Base-by-base conservation (phyloP, 768 basidiomycete genomes). In the Dendrothele bispora region DNA sequence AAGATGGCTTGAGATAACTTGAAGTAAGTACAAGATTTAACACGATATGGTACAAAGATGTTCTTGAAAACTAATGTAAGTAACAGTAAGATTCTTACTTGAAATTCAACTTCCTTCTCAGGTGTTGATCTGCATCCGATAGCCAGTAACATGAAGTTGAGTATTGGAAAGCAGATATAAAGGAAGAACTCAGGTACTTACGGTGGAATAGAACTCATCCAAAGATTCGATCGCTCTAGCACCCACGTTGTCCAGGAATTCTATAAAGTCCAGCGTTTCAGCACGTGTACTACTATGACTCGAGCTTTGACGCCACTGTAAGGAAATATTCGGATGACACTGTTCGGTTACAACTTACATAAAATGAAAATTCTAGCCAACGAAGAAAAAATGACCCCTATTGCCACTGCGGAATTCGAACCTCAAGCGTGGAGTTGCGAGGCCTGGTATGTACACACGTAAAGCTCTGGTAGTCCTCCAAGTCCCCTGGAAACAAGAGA, bases 171-270 rank as follows among this genome's bases (percentile, higher is more conserved):
- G n/a, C n/a, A 42, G 24, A 15, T 10, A 11, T 7, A 43, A 30
- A n/a, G n/a, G 14, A 14, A 18, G n/a, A 21, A 17, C 8, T 17
- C n/a, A 28, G n/a, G 26, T 43, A 37, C 21, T 15, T n/a, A 39
- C 7, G n/a, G 32, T 17, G 18, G 39, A 17, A 42, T n/a, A 39
- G 30, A 50, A 21, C 20, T 39, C 20, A 49, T 20, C 20, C 18
- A 27, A 30, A 18, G 44, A 8, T 15, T 24, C 38, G 24, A 53
- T 46, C 50, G 53, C n/a, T n/a, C n/a, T n/a, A n/a, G n/a, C n/a
- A n/a, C n/a, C n/a, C n/a, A n/a, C n/a, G n/a, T n/a, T n/a, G n/a
- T n/a, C n/a, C n/a, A n/a, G n/a, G n/a, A n/a, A n/a, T n/a, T n/a
- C n/a, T n/a, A n/a, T n/a, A n/a, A n/a, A n/a, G n/a, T n/a, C n/a